Evolutionary conservation across 768 basidiomycete genomes (phyloP).

Genomic region (Tylopilus intermedius): DNA sequence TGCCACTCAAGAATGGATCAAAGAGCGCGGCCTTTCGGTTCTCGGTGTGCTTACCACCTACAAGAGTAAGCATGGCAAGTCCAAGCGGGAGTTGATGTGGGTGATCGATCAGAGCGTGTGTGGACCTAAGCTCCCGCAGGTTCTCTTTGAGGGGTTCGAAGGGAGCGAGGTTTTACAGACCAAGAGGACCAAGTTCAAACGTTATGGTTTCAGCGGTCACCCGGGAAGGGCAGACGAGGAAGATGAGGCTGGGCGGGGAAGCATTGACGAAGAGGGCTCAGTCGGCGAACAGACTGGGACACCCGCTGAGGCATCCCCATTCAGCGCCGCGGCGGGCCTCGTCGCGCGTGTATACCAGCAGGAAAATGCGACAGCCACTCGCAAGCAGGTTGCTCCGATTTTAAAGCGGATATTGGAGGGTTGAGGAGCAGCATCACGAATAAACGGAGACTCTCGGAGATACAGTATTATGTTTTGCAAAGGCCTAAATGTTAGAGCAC

Average conservation of each 20-base stretch:
- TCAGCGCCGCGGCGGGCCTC: conserved; percentile 11
- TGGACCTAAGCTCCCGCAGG: conserved; percentile 30
- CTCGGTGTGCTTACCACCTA: conserved; percentile 82
- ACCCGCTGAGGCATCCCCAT: conserved; percentile 18
- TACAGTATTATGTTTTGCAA: neutral
- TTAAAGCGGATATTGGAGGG: conserved; percentile 56
- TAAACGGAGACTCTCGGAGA: too few relatives aligned
- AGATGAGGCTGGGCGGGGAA: conserved; percentile 9
- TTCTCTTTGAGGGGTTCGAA: conserved; percentile 58
- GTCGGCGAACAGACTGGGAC: conserved; percentile 11
- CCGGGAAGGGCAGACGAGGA: conserved; percentile 9
- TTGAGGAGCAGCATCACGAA: conserved; percentile 6
- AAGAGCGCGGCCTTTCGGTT: conserved; percentile 55
- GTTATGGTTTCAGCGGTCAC: conserved; percentile 13
- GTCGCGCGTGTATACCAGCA: conserved; percentile 58
- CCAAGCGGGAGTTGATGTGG: conserved; percentile 64
- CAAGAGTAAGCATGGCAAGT: conserved; percentile 47
- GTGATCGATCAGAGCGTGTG: conserved; percentile 43
- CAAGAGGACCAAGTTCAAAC: conserved; percentile 35
- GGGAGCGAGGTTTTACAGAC: conserved; percentile 46
- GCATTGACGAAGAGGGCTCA: conserved; percentile 18
- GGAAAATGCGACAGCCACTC: conserved; percentile 54
- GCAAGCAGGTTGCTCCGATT: conserved; percentile 65
- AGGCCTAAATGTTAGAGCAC: neutral
- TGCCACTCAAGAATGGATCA: conserved; percentile 53